phyloP scores from a whole-genome alignment of 495 filamentous ascomycete species.

The Darksidea phi region DNA sequence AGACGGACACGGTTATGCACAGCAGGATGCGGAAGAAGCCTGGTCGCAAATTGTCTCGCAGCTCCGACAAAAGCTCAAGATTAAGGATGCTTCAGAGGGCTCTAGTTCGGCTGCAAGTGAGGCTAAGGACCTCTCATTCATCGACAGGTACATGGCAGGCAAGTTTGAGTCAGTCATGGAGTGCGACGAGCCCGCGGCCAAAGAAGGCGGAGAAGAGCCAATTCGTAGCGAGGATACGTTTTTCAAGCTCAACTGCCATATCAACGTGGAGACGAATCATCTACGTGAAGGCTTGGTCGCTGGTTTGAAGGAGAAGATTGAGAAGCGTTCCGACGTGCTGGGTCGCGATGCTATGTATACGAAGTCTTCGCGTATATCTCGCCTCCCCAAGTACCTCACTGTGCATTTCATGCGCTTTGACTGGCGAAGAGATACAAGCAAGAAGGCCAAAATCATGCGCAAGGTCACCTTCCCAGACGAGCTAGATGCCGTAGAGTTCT shows the following conservation, averaged over 20 bases:
- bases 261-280: slow-evolving; percentile 80
- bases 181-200: slow-evolving; percentile 78
- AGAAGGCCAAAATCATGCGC: slow-evolving; percentile 99
- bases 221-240: slow-evolving; percentile 68
- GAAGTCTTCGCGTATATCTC: slow-evolving; percentile 81
- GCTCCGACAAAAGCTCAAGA: slow-evolving; percentile 73
- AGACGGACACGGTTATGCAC: slow-evolving; percentile 78
- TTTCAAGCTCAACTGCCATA: slow-evolving; percentile 94
- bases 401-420: slow-evolving; percentile 98
- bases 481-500: slow-evolving; percentile 91
- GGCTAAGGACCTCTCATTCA: slow-evolving; percentile 62
- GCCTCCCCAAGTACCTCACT: slow-evolving; percentile 90
- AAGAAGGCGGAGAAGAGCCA: slow-evolving; percentile 72
- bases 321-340: slow-evolving; percentile 80
- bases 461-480: slow-evolving; percentile 95
- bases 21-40: slow-evolving; percentile 97
- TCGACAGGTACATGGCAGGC: slow-evolving; percentile 88
- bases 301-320: slow-evolving; percentile 81
- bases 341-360: slow-evolving; percentile 79
- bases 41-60: slow-evolving; percentile 96
- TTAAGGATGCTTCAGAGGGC: slow-evolving; percentile 48
- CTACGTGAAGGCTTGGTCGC: slow-evolving; percentile 80
- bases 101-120: slow-evolving; percentile 39
- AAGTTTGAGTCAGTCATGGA: slow-evolving; percentile 71
- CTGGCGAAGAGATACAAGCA: slow-evolving; percentile 90